A percentile compares a stretch with the other conserved stretches of the same genome.
These are phyloP conservation scores for Fusarium napiforme DNA, from an alignment of 2,329 filamentous ascomycete genomes.

Conservation along the genomic window DNA sequence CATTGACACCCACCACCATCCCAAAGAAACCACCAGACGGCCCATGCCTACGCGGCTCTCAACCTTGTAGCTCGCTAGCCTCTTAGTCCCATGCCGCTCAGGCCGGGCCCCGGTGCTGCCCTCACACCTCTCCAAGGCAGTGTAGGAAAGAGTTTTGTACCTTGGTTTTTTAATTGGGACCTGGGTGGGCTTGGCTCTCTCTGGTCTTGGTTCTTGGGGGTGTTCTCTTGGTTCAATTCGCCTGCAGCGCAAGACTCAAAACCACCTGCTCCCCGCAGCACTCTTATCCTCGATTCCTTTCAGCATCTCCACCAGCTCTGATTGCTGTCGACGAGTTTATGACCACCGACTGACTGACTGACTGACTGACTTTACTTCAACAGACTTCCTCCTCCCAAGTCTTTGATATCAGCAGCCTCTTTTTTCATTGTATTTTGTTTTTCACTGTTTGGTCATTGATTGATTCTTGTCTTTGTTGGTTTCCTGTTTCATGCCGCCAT, in stretches of 20 bases:
- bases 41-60: slow-evolving; percentile 46
- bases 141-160: slow-evolving; percentile 20
- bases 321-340: slow-evolving; percentile 41
- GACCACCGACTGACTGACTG: slow-evolving; percentile 39
- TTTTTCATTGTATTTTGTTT: slow-evolving; percentile 17
- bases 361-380: slow-evolving; percentile 30
- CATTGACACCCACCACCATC: slow-evolving; percentile 36
- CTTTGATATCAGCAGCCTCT: slow-evolving; percentile 41
- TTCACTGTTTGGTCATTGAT: slow-evolving; percentile 5
- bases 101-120: slow-evolving; percentile 41
- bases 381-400: background rate
- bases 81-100: slow-evolving; percentile 44
- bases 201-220: background rate
- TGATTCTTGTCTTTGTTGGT: slow-evolving; percentile 2
- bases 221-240: background rate
- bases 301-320: slow-evolving; percentile 42
- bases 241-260: slow-evolving; percentile 35
- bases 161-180: slow-evolving; percentile 30
- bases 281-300: slow-evolving; percentile 24
- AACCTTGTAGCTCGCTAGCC: slow-evolving; percentile 40
- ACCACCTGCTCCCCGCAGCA: slow-evolving; percentile 43
- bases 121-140: slow-evolving; percentile 33
- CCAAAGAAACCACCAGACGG: slow-evolving; percentile 31
- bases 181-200: background rate
- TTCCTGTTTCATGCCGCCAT: slow-evolving; percentile 8